Base-by-base conservation (phyloP, 2,329 filamentous ascomycete species). In the Colletotrichum lentis region DNA sequence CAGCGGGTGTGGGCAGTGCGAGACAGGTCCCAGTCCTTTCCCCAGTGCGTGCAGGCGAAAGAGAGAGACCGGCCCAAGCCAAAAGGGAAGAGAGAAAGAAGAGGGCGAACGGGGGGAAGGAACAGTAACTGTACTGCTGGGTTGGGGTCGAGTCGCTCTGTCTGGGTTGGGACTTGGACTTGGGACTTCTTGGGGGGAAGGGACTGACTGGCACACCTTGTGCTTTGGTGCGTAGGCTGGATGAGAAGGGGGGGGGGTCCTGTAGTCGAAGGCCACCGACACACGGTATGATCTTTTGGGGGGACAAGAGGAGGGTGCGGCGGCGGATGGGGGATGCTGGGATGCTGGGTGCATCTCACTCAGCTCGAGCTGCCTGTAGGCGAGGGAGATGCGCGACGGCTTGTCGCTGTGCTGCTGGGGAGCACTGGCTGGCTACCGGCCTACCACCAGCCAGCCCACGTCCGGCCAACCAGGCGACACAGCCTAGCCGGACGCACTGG, bases 111-210 rank as follows among this genome's bases (percentile, higher is more conserved):
- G 24, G 49, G 24, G 49, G 49, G 24, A 54, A 37, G 47, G 61
- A 59, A 65, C 62, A 59, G 65, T 65, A 50, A 64, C 62, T 65
- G 37, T 49, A 65, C 65, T 65, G 65, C 47, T 54, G 31, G 43
- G 50, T 24, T 35, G n/a, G 31, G 24, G 31, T 62, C 24, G 46
- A 43, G 52, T 31, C 31, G 31, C 49, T 60, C 41, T 49, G 58
- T 39, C 41, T 55, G 22, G 59, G 44, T 62, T 63, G 59, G 64
- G 49, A 56, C 62, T 44, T 43, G 27, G 55, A 50, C 62, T 55
- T 24, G 18, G 43, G 47, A 35, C 31, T 35, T 35, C 31, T 35
- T 35, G 7, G 31, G 31, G 31, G 31, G 31, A 35, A 35, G 16
- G 64, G 64, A 63, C 65, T 65, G 65, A 50, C 55, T 61, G 50